Percentiles rank a stretch among this genome's conserved stretches.
These are phyloP conservation scores for Trametes cingulata DNA, from an alignment of 768 basidiomycete species.

Conservation along the genomic window DNA sequence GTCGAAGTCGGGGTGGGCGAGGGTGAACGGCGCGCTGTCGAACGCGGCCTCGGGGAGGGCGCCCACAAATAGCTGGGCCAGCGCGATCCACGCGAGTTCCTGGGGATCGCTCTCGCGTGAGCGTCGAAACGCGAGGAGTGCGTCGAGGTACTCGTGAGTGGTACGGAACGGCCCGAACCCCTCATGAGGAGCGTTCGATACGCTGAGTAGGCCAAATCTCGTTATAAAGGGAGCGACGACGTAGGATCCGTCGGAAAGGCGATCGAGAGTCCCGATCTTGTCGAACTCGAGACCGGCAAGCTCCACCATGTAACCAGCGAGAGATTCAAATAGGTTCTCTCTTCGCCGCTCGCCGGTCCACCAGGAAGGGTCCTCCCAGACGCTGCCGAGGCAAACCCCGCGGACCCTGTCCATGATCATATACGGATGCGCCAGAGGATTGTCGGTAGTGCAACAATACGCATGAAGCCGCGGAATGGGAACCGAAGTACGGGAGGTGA, in stretches of 20 bases:
- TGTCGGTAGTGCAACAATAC: conserved; percentile 10
- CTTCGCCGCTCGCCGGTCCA: background rate
- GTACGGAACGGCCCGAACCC: background rate
- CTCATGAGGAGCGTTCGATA: background rate
- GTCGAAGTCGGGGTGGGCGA: conserved; percentile 5
- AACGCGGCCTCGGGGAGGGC: background rate
- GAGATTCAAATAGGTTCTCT: background rate
- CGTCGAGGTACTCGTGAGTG: background rate
- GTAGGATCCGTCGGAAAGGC: background rate
- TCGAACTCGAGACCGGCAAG: background rate
- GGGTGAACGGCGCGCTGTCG: conserved; percentile 1
- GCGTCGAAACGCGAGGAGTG: background rate
- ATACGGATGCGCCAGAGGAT: background rate
- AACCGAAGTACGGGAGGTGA: background rate
- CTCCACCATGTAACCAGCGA: background rate
- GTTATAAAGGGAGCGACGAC: background rate
- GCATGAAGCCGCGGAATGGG: conserved; percentile 22
- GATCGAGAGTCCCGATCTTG: background rate
- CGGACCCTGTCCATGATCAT: conserved; percentile 2
- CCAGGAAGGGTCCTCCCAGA: conserved; percentile 11
- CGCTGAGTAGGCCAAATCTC: background rate
- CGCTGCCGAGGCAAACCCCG: background rate
- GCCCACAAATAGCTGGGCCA: background rate
- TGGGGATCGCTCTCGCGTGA: background rate
- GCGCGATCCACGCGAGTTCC: background rate